Conservation (phyloP, 2,329 filamentous ascomycete species). For the Ophiostoma piceae region DNA sequence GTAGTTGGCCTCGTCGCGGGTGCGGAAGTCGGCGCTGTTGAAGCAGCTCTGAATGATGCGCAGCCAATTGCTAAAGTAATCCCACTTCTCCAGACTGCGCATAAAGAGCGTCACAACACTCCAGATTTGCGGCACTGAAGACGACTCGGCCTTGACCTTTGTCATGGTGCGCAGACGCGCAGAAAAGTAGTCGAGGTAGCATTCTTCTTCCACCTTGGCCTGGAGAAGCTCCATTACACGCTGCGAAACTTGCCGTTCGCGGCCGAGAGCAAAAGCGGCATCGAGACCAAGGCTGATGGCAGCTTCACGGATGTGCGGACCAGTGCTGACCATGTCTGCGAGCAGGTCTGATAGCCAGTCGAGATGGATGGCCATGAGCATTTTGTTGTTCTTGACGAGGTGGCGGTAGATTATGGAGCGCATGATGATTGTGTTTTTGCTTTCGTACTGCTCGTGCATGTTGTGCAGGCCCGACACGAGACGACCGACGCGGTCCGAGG, state of each 20-base stretch:
- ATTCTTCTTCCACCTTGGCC: constrained; percentile 52
- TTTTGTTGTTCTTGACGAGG: constrained; percentile 61
- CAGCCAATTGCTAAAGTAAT: constrained; percentile 69
- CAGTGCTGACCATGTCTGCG: constrained; percentile 70
- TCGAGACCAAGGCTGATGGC: constrained; percentile 71
- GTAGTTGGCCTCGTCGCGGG: constrained; percentile 69
- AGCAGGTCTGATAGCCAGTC: constrained; percentile 82
- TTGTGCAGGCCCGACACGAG: constrained; percentile 66
- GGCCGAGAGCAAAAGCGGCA: constrained; percentile 63
- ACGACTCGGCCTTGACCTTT: constrained; percentile 55
- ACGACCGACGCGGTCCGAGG: constrained; percentile 60
- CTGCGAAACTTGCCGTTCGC: constrained; percentile 61
- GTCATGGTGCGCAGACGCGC: constrained; percentile 64
- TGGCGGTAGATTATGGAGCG: constrained; percentile 74
- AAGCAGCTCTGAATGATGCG: constrained; percentile 76
- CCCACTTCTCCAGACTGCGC: constrained; percentile 65
- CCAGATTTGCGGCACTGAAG: constrained; percentile 82
- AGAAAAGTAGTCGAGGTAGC: constrained; percentile 65
- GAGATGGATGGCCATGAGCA: constrained; percentile 63
- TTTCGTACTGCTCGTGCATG: constrained; percentile 64
- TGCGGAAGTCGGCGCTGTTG: constrained; percentile 66
- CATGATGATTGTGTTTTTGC: constrained; percentile 74
- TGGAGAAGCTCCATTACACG: constrained; percentile 61
- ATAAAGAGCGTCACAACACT: constrained; percentile 74
- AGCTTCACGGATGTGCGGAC: constrained; percentile 68